These are phyloP conservation scores for Pseudomassariella vexata DNA, from an alignment of 2,329 filamentous ascomycete genomes.

Conservation along the genomic window DNA sequence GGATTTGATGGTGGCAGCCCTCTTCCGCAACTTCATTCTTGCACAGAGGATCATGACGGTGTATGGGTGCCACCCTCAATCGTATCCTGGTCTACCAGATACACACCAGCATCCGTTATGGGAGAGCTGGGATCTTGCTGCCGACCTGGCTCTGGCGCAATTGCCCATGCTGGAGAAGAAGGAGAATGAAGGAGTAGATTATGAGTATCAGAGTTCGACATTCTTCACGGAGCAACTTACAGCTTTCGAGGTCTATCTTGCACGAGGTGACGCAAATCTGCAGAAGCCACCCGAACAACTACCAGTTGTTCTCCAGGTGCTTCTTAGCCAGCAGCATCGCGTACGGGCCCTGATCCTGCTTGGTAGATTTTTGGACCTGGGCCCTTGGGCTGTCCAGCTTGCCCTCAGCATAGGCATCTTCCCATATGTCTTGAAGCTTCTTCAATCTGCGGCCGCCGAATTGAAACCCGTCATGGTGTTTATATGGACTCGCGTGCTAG, in stretches of 20 bases:
- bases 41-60: conserved; percentile 94
- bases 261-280: conserved; percentile 71
- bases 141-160: conserved; percentile 90
- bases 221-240: conserved; percentile 98
- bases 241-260: conserved; percentile 93
- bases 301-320: conserved; percentile 90
- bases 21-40: conserved; percentile 93
- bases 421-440: conserved; percentile 93
- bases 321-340: conserved; percentile 91
- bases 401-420: conserved; percentile 98
- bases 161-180: conserved; percentile 78
- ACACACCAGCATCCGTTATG: conserved; percentile 93
- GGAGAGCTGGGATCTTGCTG: conserved; percentile 96
- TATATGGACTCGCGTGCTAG: conserved; percentile 94
- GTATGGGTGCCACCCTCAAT: conserved; percentile 92
- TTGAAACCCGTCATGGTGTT: conserved; percentile 99
- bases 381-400: conserved; percentile 97
- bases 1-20: conserved; percentile 96
- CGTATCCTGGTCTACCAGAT: conserved; percentile 84
- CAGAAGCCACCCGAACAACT: conserved; percentile 90
- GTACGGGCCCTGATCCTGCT: conserved; percentile 86
- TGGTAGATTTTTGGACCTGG: conserved; percentile 88
- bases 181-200: conserved; percentile 67
- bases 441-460: conserved; percentile 91
- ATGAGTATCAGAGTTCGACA: conserved; percentile 88